Evolutionary conservation across 139 green algal genomes (phyloP).

Genomic region (Nannochloris sp.): DNA sequence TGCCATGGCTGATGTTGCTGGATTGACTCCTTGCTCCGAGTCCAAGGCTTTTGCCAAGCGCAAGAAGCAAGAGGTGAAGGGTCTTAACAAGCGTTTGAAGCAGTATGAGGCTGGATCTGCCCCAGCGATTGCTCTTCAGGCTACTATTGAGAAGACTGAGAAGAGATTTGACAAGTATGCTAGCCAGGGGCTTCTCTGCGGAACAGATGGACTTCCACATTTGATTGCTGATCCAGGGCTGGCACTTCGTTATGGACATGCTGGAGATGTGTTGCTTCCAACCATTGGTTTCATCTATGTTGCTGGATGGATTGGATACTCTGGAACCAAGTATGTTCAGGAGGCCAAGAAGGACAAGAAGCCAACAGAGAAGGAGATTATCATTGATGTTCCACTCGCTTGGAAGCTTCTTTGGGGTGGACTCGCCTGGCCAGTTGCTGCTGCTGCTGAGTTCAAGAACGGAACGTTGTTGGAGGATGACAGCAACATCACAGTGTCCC

Average conservation of each 20-base stretch:
- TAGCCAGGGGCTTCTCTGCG: slow-evolving; percentile 88
- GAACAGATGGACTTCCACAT: slow-evolving; percentile 92
- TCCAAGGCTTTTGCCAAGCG: slow-evolving; percentile 90
- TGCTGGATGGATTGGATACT: slow-evolving; percentile 92
- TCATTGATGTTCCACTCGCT: slow-evolving; percentile 92
- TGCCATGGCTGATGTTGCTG: slow-evolving; percentile 91
- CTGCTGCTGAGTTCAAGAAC: slow-evolving; percentile 60
- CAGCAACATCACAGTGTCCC: slow-evolving; percentile 89
- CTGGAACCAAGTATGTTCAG: slow-evolving; percentile 86
- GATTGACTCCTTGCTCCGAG: slow-evolving; percentile 91
- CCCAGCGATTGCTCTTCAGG: slow-evolving; percentile 80
- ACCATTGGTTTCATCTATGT: slow-evolving; percentile 97
- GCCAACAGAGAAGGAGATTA: slow-evolving; percentile 93
- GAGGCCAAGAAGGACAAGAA: slow-evolving; percentile 48
- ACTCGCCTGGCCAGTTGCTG: slow-evolving; percentile 68
- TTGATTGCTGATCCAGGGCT: slow-evolving; percentile 96
- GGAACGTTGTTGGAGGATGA: slow-evolving; percentile 70
- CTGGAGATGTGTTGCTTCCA: slow-evolving; percentile 88
- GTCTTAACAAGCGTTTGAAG: slow-evolving; percentile 74
- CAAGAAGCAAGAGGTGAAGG: slow-evolving; percentile 91
- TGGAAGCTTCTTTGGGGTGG: slow-evolving; percentile 51
- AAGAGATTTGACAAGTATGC: slow-evolving; percentile 89
- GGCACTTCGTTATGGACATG: slow-evolving; percentile 83
- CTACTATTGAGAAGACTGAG: slow-evolving; percentile 91
- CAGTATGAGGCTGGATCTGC: slow-evolving; percentile 88